Percentiles rank a stretch among this genome's conserved stretches.
Evolutionary conservation across 2,329 filamentous ascomycete species (phyloP).

Genomic region (Pseudogymnoascus sp.): DNA sequence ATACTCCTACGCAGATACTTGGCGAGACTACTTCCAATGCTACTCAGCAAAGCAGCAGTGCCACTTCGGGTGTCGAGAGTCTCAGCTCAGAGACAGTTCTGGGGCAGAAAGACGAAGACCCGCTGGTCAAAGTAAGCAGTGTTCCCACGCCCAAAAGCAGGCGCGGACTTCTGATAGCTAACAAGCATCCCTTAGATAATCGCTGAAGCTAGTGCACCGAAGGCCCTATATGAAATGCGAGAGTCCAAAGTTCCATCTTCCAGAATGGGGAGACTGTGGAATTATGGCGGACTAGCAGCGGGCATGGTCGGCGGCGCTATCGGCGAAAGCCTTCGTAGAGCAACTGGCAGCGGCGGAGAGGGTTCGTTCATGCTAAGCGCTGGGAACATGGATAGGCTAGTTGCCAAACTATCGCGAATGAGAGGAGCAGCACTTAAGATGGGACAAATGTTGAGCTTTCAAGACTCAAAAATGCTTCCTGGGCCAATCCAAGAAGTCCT

Average conservation of each 20-base stretch:
- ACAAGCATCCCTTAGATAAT: conserved; percentile 31
- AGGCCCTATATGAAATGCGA: conserved; percentile 57
- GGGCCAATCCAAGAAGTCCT: conserved; percentile 79
- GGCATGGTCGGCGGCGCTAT: conserved; percentile 94
- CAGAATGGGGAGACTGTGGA: conserved; percentile 80
- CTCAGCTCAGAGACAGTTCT: not conserved
- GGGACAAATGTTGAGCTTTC: conserved; percentile 96
- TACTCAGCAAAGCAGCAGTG: not conserved
- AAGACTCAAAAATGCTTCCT: conserved; percentile 93
- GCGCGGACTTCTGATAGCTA: conserved; percentile 24
- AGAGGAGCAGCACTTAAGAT: conserved; percentile 93
- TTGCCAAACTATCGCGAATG: conserved; percentile 91
- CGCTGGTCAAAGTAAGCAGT: not conserved
- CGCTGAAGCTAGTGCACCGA: conserved; percentile 20
- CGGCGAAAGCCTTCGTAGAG: conserved; percentile 73
- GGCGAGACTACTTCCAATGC: not conserved
- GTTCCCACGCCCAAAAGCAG: not conserved
- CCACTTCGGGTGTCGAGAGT: not conserved
- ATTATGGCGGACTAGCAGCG: conserved; percentile 86
- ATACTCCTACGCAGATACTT: not conserved
- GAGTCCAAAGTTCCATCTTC: conserved; percentile 89
- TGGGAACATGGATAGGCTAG: conserved; percentile 85
- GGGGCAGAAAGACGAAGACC: not conserved
- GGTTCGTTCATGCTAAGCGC: conserved; percentile 84
- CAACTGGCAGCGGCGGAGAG: conserved; percentile 58